Evolutionary conservation across 805 yeast species (phyloP), one percentile per base, ranked within the genome.

Genomic region (Pichia nanzhaoensis): DNA sequence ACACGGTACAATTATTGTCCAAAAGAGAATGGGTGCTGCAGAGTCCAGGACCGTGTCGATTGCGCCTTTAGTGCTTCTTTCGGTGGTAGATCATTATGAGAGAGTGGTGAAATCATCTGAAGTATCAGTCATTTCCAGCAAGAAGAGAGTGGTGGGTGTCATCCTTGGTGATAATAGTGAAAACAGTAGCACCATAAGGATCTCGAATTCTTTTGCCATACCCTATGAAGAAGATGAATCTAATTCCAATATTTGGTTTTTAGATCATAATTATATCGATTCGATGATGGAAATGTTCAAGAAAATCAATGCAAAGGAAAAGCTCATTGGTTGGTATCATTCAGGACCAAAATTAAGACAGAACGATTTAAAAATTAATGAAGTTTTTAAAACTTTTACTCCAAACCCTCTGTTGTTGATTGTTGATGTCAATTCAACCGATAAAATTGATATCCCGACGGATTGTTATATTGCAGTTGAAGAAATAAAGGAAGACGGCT

Each of bases 311-410:
- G 99, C 99, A 17, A 90, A 87, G 67, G 99, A 93, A 65, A 86
- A 80, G 62, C 73, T 93, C 39, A 81, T 93, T 61, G 99, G 99
- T n/a, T 93, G 99, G 99, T 93, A 93, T 63, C 99, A 93, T 65
- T 83, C 96, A 8, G 99, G 99, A 4, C 97, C 98, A 17, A 89
- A 89, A 63, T 75, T 95, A 53, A 81, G 79, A 56, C 76, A 90
- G 1, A 82, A 95, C 14, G 99, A 93, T 61, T 71, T 93, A 51
- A 86, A 84, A 61, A 93, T 93, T 58, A 91, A 91, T 62, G 96
- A 93, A 53, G 67, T 84, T 43, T 89, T 93, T 71, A 89, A 83
- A 63, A 81, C 78, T 55, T 91, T 89, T 63, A 79, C 90, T 0
- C 67, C 81, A 4, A 79, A 83, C 50, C 97, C 98, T 4, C 69